These are phyloP conservation scores for Petrea volubilis DNA, from an alignment of 257 asterid genomes.

Conservation along the genomic window DNA sequence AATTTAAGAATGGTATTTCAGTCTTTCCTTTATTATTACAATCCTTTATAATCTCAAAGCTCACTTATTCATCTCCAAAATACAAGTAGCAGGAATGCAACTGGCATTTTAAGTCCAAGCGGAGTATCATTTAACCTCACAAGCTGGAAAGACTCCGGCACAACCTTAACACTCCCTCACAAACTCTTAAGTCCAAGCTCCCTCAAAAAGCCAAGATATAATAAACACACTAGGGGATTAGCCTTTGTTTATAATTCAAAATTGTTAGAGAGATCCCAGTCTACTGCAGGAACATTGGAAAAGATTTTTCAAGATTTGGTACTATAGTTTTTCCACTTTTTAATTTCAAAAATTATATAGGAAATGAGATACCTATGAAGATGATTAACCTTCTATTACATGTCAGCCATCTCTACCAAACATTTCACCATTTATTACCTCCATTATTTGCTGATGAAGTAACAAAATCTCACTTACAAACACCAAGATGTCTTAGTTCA, in stretches of 20 bases:
- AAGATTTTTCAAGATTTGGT: not conserved
- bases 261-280: not conserved
- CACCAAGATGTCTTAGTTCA: not conserved
- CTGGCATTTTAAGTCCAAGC: too few relatives aligned
- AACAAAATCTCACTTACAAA: slow-evolving; percentile 1
- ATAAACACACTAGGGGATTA: not conserved
- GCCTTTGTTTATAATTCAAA: not conserved
- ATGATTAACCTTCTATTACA: not conserved
- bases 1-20: too few relatives aligned
- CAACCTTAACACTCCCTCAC: not conserved
- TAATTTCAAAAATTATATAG: not conserved
- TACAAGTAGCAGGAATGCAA: not conserved
- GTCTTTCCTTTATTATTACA: too few relatives aligned
- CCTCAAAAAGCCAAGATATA: not conserved
- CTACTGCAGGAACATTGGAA: not conserved
- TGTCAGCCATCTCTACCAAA: not conserved
- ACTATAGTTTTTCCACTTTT: not conserved
- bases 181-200: not conserved
- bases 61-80: not conserved
- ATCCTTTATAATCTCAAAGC: too few relatives aligned
- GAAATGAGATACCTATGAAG: not conserved
- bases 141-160: too few relatives aligned
- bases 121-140: too few relatives aligned
- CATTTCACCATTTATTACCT: not conserved
- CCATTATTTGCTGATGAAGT: not conserved